These are phyloP conservation scores for Citrus reticulata DNA, from an alignment of 345 rosid species.

Conservation along the genomic window DNA sequence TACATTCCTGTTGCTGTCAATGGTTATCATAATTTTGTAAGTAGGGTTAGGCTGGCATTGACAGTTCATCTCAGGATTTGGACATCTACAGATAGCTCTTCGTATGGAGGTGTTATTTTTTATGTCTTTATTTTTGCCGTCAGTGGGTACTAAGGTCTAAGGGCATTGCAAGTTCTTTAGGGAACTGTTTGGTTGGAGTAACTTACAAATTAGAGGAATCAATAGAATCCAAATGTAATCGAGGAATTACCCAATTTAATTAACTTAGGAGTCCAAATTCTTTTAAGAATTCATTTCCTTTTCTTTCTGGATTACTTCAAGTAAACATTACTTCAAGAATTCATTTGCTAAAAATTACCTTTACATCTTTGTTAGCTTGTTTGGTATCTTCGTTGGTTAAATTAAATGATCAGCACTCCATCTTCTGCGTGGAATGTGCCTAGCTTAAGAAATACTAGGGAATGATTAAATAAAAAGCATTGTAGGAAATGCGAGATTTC, in stretches of 20 bases:
- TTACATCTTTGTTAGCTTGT: neutral
- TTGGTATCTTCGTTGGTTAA: neutral
- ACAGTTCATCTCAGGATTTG: neutral
- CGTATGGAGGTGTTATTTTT: neutral
- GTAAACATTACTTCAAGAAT: too few relatives aligned
- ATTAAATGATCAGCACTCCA: neutral
- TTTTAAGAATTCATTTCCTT: neutral
- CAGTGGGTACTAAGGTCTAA: neutral
- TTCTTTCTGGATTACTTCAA: neutral
- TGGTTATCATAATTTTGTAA: neutral
- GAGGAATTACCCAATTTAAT: neutral
- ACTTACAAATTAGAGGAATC: neutral
- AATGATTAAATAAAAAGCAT: neutral
- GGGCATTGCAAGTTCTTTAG: neutral
- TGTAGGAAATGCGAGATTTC: neutral
- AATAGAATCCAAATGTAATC: neutral
- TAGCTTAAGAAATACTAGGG: neutral
- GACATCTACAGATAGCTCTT: neutral
- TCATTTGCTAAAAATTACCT: neutral
- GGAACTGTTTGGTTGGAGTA: neutral
- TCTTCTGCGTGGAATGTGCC: neutral
- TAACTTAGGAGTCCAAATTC: neutral
- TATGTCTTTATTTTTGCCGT: neutral
- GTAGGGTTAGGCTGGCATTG: neutral
- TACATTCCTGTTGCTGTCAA: neutral